Base-by-base conservation (phyloP, 768 basidiomycete species). In the Termitomyces sp. region DNA sequence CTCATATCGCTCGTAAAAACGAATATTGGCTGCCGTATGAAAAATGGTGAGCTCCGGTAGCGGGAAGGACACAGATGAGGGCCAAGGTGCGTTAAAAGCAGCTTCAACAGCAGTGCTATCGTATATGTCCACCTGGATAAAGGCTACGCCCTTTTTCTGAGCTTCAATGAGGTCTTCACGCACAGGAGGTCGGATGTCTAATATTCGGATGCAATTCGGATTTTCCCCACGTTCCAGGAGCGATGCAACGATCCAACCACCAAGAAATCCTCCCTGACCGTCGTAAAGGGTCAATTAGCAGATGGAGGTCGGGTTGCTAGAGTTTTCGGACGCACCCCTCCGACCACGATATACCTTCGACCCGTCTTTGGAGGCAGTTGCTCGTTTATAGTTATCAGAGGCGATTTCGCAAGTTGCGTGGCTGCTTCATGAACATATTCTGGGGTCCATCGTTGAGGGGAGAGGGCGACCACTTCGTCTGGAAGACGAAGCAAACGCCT, bases 21-120 rank as follows among this genome's bases (percentile, higher is more conserved):
- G 86, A 60, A 91, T 90, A 60, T 78, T 87, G 17, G 89, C 86
- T 0, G 85, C 89, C 21, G 86, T 86, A 64, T 91, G 87, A 67
- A 89, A 87, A 9, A 91, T 79, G 0, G 89, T 88, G 21, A 86
- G 70, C 52, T 76, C 74, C 1, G 72, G 55, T 7, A 54, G 61
- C 11, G 64, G 64, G 15, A 57, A 53, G 6, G 55, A 28, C 1
- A 59, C 30, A 3, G 61, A 38, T n/a, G 63, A 61, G 1, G 81
- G 78, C 89, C 89, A 91, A 0, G 86, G 77, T 3, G 81, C 78
- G 21, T 64, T 72, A 71, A 91, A 90, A 0, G 87, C 87, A 1
- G 73, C 75, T 12, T 80, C 69, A 17, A 89, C 78, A 0, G 83
- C 78, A 10, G 62, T 66, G 3, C 70, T 66, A 55, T 88, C 75